phyloP scores from a whole-genome alignment of 148 eudicot species.

The Diospyros kaki region DNA sequence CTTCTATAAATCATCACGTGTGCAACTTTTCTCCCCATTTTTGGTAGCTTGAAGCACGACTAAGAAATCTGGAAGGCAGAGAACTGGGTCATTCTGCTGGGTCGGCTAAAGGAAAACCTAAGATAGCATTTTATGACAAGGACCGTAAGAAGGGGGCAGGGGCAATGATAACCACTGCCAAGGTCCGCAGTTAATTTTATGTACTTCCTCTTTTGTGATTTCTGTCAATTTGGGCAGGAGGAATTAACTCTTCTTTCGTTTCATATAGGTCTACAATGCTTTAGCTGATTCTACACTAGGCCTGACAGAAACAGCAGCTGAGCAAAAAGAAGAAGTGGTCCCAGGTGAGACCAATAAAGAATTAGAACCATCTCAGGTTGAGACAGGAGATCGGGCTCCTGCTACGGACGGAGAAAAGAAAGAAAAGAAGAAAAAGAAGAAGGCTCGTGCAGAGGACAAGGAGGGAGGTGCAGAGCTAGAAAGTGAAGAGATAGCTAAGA shows the following conservation, averaged over 20 bases:
- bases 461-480: too few relatives aligned
- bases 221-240: background rate
- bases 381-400: conserved; percentile 7
- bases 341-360: conserved; percentile 8
- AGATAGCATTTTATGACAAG: conserved; percentile 82
- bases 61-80: conserved; percentile 83
- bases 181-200: conserved; percentile 37
- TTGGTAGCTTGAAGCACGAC: conserved; percentile 75
- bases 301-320: conserved; percentile 29
- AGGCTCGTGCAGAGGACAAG: too few relatives aligned
- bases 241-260: background rate
- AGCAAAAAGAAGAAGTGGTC: conserved; percentile 25
- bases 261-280: conserved; percentile 70
- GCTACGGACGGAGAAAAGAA: too few relatives aligned
- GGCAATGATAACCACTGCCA: conserved; percentile 82
- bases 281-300: conserved; percentile 76
- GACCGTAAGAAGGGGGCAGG: conserved; percentile 80
- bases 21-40: background rate
- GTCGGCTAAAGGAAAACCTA: conserved; percentile 92
- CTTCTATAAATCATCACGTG: conserved; percentile 3
- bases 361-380: background rate
- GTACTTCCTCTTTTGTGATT: background rate
- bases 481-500: too few relatives aligned
- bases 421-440: too few relatives aligned
- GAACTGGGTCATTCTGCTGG: conserved; percentile 85